Conservation (phyloP, 805 yeast species). For the Metschnikowia lochheadii region DNA sequence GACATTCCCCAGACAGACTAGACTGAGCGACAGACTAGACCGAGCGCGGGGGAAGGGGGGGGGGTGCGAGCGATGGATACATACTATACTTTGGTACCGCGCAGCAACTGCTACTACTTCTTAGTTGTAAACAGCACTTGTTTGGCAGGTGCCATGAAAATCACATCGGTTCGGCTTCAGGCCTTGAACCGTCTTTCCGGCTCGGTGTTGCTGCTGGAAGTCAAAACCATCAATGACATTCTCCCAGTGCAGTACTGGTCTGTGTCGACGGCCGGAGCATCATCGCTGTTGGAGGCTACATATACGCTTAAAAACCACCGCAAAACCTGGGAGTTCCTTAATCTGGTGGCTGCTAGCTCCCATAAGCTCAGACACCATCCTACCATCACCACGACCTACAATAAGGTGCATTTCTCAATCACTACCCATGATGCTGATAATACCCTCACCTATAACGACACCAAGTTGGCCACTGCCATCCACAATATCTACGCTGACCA, state of each 20-base stretch:
- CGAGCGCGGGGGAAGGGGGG: too few species aligned
- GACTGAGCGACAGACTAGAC: too few species aligned
- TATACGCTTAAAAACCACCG: slow-evolving; percentile 49
- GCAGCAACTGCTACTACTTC: too few species aligned
- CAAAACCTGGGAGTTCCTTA: slow-evolving; percentile 65
- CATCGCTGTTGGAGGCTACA: slow-evolving; percentile 27
- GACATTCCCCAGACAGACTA: too few species aligned
- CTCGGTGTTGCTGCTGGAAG: slow-evolving; percentile 10
- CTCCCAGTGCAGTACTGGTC: slow-evolving; percentile 21
- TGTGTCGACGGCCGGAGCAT: not conserved
- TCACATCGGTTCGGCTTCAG: not conserved
- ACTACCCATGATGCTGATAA: slow-evolving; percentile 62
- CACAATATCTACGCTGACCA: slow-evolving; percentile 11
- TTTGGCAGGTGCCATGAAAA: not conserved
- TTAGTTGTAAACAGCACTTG: not conserved
- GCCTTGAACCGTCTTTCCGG: slow-evolving; percentile 5
- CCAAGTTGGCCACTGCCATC: slow-evolving; percentile 49
- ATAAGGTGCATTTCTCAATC: slow-evolving; percentile 47
- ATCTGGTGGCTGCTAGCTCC: slow-evolving; percentile 52
- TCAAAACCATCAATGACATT: slow-evolving; percentile 51
- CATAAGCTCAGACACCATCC: slow-evolving; percentile 70
- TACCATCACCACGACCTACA: slow-evolving; percentile 59
- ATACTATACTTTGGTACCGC: too few species aligned
- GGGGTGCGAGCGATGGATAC: too few species aligned
- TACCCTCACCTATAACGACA: slow-evolving; percentile 51